These are phyloP conservation scores for Magnaporthiopsis rhizophila DNA, from an alignment of 2,329 filamentous ascomycete genomes.

Conservation along the genomic window DNA sequence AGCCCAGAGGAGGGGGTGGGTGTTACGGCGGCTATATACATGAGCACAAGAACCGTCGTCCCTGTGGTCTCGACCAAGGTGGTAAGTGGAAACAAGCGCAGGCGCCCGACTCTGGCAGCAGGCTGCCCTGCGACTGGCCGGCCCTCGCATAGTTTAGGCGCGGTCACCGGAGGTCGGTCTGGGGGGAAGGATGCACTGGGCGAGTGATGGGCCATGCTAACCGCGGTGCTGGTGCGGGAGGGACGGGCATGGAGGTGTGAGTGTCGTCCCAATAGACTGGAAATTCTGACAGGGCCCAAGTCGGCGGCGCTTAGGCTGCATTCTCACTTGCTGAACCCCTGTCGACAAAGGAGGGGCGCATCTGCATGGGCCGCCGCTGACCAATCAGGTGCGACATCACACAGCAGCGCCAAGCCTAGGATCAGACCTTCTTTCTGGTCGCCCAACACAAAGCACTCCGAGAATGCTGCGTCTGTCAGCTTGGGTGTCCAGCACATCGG, in stretches of 20 bases:
- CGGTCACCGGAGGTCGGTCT: too few species aligned
- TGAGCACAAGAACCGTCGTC: neutral
- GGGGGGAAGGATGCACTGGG: too few species aligned
- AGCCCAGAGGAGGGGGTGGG: neutral
- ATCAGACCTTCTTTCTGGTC: neutral
- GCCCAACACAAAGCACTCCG: too few species aligned
- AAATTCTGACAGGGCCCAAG: too few species aligned
- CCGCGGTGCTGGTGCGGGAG: neutral
- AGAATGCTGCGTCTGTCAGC: too few species aligned
- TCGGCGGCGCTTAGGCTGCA: neutral
- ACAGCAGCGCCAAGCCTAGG: neutral
- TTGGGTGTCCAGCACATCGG: too few species aligned
- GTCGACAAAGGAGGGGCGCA: neutral
- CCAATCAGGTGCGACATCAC: neutral
- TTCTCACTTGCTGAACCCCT: neutral
- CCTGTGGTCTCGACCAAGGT: neutral
- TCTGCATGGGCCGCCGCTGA: neutral
- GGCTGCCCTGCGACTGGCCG: too few species aligned
- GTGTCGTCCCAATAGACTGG: neutral
- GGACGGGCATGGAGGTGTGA: neutral
- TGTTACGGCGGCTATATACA: neutral
- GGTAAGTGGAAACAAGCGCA: neutral
- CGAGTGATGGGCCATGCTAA: too few species aligned
- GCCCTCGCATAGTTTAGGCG: neutral
- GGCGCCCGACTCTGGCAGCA: neutral